These are phyloP conservation scores for Logfia minima DNA, from an alignment of 129 eudicot species.

Conservation along the genomic window DNA sequence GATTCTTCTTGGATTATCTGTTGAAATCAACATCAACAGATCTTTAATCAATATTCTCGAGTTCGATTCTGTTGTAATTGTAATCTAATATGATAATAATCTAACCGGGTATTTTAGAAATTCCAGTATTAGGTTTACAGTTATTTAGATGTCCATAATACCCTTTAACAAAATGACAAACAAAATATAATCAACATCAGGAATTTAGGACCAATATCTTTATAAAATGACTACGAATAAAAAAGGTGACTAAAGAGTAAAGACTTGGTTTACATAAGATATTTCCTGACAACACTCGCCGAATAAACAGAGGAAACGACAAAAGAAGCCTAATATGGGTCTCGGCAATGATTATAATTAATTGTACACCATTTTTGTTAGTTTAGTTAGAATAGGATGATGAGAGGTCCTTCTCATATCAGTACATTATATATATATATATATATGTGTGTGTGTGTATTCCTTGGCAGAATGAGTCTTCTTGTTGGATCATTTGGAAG, in stretches of 20 bases:
- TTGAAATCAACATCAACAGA: slow-evolving; percentile 33
- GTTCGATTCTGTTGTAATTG: slow-evolving; percentile 22
- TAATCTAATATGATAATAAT: not conserved
- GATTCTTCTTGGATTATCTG: slow-evolving; percentile 31
- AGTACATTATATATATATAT: slow-evolving; percentile 20
- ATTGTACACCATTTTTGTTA: slow-evolving; percentile 8
- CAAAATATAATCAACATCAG: not conserved
- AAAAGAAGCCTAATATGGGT: slow-evolving; percentile 17
- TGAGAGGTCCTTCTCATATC: slow-evolving; percentile 26
- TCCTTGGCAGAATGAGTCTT: slow-evolving; percentile 25
- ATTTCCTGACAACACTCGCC: not conserved
- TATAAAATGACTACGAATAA: not conserved
- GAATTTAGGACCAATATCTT: not conserved
- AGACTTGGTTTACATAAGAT: slow-evolving; percentile 23
- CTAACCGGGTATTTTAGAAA: slow-evolving; percentile 3
- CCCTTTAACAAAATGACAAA: not conserved
- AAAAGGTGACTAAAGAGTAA: slow-evolving; percentile 18
- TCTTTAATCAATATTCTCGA: slow-evolving; percentile 26
- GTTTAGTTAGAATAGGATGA: slow-evolving; percentile 18
- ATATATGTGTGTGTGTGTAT: no score
- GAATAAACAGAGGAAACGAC: slow-evolving; percentile 33
- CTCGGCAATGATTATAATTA: slow-evolving; percentile 4
- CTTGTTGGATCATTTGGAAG: slow-evolving; percentile 24
- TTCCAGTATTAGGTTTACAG: slow-evolving; percentile 1
- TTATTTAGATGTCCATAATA: slow-evolving; percentile 6